Evolutionary conservation across 1,139 yeast genomes (phyloP), one percentile per base, ranked within the genome.

Genomic region (Yamadazyma trypodendri): DNA sequence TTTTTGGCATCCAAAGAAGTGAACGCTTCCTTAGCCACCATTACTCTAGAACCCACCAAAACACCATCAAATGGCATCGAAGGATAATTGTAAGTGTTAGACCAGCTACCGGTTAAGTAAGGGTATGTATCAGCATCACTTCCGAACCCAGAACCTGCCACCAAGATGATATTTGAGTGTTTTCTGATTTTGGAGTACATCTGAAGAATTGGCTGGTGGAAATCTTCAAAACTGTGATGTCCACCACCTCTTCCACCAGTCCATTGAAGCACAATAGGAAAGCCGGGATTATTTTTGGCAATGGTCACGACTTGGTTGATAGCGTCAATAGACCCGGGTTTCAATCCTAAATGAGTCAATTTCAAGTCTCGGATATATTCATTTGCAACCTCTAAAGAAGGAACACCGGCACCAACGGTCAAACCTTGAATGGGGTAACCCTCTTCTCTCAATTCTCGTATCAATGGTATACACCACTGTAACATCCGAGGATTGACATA

Each of bases 191-290:
- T 85, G 51, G 96, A 75, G 68, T 92, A 92, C 92, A 90, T 92
- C 65, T 88, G 96, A 58, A 92, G 71, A 54, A 92, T 79, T 53
- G 98, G 98, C 58, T 90, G 92, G 65, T 92, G 98, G 94, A 90
- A 89, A 69, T 92, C 98, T 75, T 92, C 99, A 60, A 82, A 92
- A 41, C 97, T 90, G 68, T 92, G 99, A 65, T 92, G 99, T 59
- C 99, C 99, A 77, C 99, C 99, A 72, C 97, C 99, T 79, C 99
- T 90, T 64, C 99, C 99, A 77, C 97, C 98, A 48, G 99, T 92
- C 99, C 99, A 92, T 75, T 92, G 98, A 55, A 92, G 73, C 41
- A 92, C 90, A 56, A 92, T 87, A 49, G 98, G 98, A 89, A 94
- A 92, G 45, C 63, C 70, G 51, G 98, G 98, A 68, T 90, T 95